A percentile compares a stretch with the other conserved stretches of the same genome.
phyloP scores from a whole-genome alignment of 2,329 filamentous ascomycete species.

The Curvularia sp. region DNA sequence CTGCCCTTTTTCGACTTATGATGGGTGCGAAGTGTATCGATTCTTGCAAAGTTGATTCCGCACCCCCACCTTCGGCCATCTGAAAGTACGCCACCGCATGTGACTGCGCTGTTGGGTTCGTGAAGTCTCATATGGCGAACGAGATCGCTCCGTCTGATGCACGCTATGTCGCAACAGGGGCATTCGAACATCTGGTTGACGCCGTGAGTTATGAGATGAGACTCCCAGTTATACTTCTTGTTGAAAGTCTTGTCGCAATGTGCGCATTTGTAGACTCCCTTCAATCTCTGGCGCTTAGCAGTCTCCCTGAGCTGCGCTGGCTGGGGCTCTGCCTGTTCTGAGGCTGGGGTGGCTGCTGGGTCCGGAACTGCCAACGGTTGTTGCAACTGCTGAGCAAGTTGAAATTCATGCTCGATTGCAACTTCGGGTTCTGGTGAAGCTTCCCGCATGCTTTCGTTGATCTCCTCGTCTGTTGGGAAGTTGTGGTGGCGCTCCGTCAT shows the following conservation, averaged over 20 bases:
- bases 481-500: neutral
- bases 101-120: neutral
- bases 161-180: neutral
- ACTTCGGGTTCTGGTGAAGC: constrained; percentile 9
- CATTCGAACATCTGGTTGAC: constrained; percentile 8
- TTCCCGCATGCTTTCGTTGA: constrained; percentile 10
- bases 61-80: constrained; percentile 23
- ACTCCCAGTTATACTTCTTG: constrained; percentile 21
- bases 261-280: constrained; percentile 12
- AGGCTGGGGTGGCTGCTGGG: neutral
- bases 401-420: constrained; percentile 1
- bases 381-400: neutral
- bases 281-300: constrained; percentile 7
- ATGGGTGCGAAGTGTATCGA: constrained; percentile 21
- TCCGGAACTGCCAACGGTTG: neutral
- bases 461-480: constrained; percentile 18
- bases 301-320: neutral
- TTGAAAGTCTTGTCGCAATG: constrained; percentile 20
- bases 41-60: constrained; percentile 18
- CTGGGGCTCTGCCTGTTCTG: neutral
- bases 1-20: constrained; percentile 17
- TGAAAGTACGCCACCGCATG: constrained; percentile 16
- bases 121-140: constrained; percentile 17
- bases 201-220: constrained; percentile 19
- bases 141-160: neutral